These are phyloP conservation scores for Cystobasidiaceae sp. DNA, from an alignment of 1,284 basidiomycete species.

Conservation along the genomic window DNA sequence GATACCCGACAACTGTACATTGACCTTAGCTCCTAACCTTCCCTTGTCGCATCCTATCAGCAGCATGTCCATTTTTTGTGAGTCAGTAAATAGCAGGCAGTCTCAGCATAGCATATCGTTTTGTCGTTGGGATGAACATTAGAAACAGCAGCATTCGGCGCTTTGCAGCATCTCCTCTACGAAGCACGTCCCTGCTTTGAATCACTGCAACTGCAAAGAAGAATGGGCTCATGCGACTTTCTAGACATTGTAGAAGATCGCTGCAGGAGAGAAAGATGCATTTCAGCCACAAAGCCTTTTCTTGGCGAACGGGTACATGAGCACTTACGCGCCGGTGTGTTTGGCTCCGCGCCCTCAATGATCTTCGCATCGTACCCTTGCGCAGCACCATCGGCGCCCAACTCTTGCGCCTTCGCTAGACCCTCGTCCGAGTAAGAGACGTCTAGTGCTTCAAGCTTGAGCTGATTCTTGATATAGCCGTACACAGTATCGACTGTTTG, in stretches of 20 bases:
- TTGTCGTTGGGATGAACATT: no score
- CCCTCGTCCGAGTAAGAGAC: constrained; percentile 69
- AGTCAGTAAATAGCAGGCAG: no score
- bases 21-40: no score
- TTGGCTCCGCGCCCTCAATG: constrained; percentile 82
- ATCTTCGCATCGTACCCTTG: constrained; percentile 61
- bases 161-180: no score
- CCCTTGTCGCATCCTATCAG: no score
- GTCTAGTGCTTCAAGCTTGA: constrained; percentile 68
- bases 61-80: no score
- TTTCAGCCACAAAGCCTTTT: neutral
- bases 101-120: no score
- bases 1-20: no score
- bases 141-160: no score
- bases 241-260: constrained; percentile 26
- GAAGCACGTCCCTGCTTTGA: no score
- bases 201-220: no score
- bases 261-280: neutral
- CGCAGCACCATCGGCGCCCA: constrained; percentile 53
- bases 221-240: neutral
- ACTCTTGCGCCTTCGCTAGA: constrained; percentile 42
- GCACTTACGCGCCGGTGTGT: constrained; percentile 57
- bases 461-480: constrained; percentile 77
- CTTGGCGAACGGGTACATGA: neutral
- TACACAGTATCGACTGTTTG: constrained; percentile 67